Base-by-base conservation (phyloP, 2,329 filamentous ascomycete species). In the Colletotrichum lupini region DNA sequence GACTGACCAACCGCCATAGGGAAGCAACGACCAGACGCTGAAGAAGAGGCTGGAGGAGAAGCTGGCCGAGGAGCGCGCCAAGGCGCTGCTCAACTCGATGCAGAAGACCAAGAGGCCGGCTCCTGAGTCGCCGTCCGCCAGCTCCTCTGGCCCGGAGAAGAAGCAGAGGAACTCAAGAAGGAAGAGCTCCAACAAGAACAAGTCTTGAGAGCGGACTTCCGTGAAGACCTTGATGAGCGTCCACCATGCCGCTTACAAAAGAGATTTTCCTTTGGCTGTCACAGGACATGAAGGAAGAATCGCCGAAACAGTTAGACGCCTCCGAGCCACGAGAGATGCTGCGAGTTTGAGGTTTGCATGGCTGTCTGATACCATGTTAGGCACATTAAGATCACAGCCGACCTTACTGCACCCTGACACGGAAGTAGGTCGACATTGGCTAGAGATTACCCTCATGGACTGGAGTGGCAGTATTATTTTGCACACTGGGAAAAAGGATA, bases 41-140 rank as follows among this genome's bases (percentile, higher is more conserved):
- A 88, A 86, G 76, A 83, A 81, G 30, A 88, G 87, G 78, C 81
- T 91, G 42, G 85, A 85, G 4, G 87, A 90, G 75, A 87, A 89
- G 80, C 87, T 91, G 74, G 87, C 88, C 2, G 89, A 87, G 76
- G 88, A 90, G 80, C 83, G 85, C 9, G 87, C 87, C 53, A 88
- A 87, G 79, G 87, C 87, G 9, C 81, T 87, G 3, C 80, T 88
- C 63, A 88, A 85, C 76, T 82, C 82, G 1, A 80, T 87, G 5
- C 82, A 85, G 74, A 75, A 80, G 42, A 81, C 82, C 72, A 86
- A 89, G 78, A 81, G 86, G 58, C 80, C 81, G 2, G 83, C 81
- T 1, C 81, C 82, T 32, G 82, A 82, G 24, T 74, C 75, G 11
- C 75, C 75, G 9, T 76, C 78, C 4, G 72, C 78, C 53, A 76